These are phyloP conservation scores for Casuarina equisetifolia DNA, from an alignment of 306 rosid genomes.

Conservation along the genomic window DNA sequence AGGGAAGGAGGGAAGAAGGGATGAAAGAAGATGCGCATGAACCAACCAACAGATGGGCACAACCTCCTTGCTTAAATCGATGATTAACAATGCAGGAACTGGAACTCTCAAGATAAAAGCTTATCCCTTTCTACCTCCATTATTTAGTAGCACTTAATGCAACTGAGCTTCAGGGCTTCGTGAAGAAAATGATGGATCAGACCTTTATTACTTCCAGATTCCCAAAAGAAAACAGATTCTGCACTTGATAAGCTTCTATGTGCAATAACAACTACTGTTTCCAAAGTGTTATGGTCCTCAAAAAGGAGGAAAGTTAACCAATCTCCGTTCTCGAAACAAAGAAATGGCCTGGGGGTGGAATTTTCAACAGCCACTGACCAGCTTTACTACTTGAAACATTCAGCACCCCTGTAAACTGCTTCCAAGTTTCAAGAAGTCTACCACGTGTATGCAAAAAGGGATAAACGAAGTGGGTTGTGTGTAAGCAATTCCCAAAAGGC, in stretches of 20 bases:
- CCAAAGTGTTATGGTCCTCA: background rate
- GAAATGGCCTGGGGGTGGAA: too few species aligned
- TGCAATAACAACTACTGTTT: background rate
- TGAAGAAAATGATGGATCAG: background rate
- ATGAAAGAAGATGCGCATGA: background rate
- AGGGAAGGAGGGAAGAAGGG: accelerated
- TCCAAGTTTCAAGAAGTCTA: background rate
- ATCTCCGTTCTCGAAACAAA: too few species aligned
- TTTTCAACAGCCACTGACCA: background rate
- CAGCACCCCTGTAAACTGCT: background rate
- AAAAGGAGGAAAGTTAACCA: background rate
- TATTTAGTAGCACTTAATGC: background rate
- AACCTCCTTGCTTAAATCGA: background rate
- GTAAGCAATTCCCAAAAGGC: background rate
- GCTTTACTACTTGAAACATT: background rate
- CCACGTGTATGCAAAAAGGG: background rate
- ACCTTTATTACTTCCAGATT: background rate
- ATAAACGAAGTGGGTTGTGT: background rate
- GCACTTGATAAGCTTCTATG: background rate
- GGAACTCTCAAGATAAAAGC: background rate
- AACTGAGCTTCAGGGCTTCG: background rate
- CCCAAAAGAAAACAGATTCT: too few species aligned
- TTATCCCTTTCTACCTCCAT: background rate
- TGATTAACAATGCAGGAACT: background rate
- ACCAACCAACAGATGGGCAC: background rate